Base-by-base conservation (phyloP, 192 early-diverging fungal genomes). In the Mortierella antarctica region DNA sequence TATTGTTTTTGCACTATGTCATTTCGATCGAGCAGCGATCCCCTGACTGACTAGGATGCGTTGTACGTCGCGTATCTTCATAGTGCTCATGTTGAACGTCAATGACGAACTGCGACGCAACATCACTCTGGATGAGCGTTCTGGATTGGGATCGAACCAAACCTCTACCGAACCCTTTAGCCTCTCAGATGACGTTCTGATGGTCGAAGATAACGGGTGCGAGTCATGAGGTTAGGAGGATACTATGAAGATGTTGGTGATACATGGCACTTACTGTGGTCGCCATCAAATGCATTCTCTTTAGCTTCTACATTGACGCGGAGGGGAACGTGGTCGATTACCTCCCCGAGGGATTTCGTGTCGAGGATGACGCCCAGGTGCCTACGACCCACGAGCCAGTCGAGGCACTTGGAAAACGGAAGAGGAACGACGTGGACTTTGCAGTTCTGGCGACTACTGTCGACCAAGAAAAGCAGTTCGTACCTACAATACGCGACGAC, bases 251-350 rank as follows among this genome's bases (percentile, higher is more conserved):
- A 31, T 1, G 31, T 2, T 31, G 31, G 31, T 31, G 31, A 31
- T 31, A 31, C 31, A 31, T 1, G 3, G 31, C 31, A 31, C 31
- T 31, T 31, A 31, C 31, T 31, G 31, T 31, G 31, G 31, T 31
- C 31, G 31, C 31, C 31, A 31, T 31, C 31, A 31, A 31, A 31
- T 31, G 31, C 31, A 31, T 31, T 3, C 3, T 31, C 31, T 2
- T 31, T 55, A 80, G 76, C 6, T 20, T 80, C 10, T 80, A 68
- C 51, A 39, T 80, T 7, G 77, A 80, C 51, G 46, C 63, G 2
- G 70, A 80, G 0, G 77, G 77, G 7, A 80, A 80, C 44, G 21
- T 80, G 10, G 55, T 71, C 7, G 70, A 67, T 2, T 42, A 67
- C 41, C 48, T 57, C 40, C 70, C 69, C 11, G 54, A 59, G 20